Base-by-base conservation (phyloP, 108 stramenopile species). In the Nitzschia sp. region DNA sequence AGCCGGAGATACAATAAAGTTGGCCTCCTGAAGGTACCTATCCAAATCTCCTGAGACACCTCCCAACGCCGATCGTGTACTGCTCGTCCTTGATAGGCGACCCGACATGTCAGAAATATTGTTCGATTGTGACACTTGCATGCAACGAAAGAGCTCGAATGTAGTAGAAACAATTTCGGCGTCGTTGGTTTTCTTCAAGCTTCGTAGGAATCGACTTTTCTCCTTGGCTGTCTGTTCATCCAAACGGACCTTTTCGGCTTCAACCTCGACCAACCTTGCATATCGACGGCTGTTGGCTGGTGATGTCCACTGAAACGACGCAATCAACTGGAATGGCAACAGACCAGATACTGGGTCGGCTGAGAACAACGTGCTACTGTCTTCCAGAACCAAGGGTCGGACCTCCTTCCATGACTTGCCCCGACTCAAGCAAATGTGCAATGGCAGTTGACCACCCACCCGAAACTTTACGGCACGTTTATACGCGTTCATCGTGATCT, bases 401-500 rank as follows among this genome's bases (percentile, higher is more conserved):
- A 75, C 43, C 38, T 76, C 69, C 24, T 76, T 59, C 67, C 75
- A 65, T 9, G 51, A 41, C 56, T 76, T 76, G 20, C 75, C 67
- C n/a, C 54, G 52, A 14, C 51, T 41, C 11, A 76, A 24, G 46
- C 51, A 37, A 26, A 76, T 70, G 38, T 76, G 75, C 15, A 76
- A 53, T 19, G 69, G 60, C 39, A 68, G 67, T 44, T 60, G 57
- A 14, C 70, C 75, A 41, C 80, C 80, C 8, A 65, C 51, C 51
- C 46, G 48, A 2, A 63, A 39, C 15, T 38, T 29, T 3, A 55
- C 65, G 3, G 56, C 75, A 29, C 53, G 63, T 22, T 71, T 64
- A 52, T 70, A 64, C 26, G 83, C 78, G 38, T 83, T 69, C 17
- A 79, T 58, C 20, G 83, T 56, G 62, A 85, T 68, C 41, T 73